Base-by-base conservation (phyloP, 805 yeast species). In the Torulaspora delbrueckii region DNA sequence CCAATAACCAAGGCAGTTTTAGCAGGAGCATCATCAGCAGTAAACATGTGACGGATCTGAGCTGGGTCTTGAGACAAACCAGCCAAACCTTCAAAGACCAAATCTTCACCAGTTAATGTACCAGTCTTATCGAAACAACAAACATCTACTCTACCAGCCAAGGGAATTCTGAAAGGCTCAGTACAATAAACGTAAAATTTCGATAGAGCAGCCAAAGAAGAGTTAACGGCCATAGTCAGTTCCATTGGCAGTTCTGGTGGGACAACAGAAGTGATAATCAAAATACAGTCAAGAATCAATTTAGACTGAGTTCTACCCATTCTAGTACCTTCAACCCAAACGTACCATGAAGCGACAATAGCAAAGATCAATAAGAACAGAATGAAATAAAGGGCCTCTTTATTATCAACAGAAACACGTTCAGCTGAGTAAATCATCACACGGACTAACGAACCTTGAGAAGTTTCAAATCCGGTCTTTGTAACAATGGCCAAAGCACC, bases 181-280 rank as follows among this genome's bases (percentile, higher is more conserved):
- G 99, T 93, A 74, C 99, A 93, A 73, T 85, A 93, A 52, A 93
- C 83, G 65, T 83, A 90, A 65, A 76, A 83, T 68, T 93, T 93
- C 57, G 85, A 81, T 54, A 93, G 75, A 2, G 97, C 89, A 48
- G 89, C 80, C 65, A 93, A 74, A 5, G 98, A 90, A 31, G 86
- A 77, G 69, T 93, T 93, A 33, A 93, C 99, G 49, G 99, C 98
- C 91, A 93, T 84, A 10, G 99, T 93, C 58, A 93, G 77, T 73
- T 93, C 99, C 98, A 93, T 93, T 48, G 99, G 99, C 56, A 93
- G 77, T 71, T 93, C 99, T 35, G 99, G 99, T 30, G 99, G 99
- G 33, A 93, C 99, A 53, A 93, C 99, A 41, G 98, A 90, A 14
- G 99, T 93, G 58, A 93, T 79, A 57, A 93, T 95, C 62, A 93